Evolutionary conservation across 2,329 filamentous ascomycete genomes (phyloP).

Genomic region (Penicillium italicum): DNA sequence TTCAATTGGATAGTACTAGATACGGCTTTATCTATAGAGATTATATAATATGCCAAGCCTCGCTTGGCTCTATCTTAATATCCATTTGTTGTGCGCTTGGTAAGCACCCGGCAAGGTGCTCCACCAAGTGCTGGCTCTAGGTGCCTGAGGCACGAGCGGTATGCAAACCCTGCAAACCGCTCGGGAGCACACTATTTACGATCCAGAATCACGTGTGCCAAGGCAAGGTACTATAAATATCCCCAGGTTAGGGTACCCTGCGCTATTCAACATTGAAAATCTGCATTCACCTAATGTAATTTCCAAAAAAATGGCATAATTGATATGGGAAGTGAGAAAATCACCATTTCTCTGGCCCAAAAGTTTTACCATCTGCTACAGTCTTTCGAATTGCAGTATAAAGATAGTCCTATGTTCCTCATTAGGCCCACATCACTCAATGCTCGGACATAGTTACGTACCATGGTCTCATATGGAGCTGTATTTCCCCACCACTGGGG

Average conservation of each 20-base stretch:
- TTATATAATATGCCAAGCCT: too few relatives aligned
- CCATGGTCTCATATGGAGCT: conserved; percentile 26
- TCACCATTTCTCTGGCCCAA: conserved; percentile 14
- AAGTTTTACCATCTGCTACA: conserved; percentile 13
- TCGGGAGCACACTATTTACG: not conserved
- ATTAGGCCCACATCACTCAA: not conserved
- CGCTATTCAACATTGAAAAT: not conserved
- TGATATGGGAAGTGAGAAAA: too few relatives aligned
- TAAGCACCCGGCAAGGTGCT: too few relatives aligned
- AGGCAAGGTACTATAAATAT: not conserved
- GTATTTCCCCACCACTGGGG: conserved; percentile 59
- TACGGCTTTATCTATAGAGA: too few relatives aligned
- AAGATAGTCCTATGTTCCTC: conserved; percentile 5
- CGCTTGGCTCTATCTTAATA: too few relatives aligned
- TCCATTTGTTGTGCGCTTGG: too few relatives aligned
- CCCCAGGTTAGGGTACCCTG: not conserved
- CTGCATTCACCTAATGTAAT: too few relatives aligned
- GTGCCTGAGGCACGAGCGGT: too few relatives aligned
- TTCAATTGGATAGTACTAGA: too few relatives aligned
- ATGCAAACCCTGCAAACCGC: too few relatives aligned
- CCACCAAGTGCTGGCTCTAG: too few relatives aligned
- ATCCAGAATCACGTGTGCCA: not conserved
- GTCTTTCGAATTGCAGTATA: conserved; percentile 17
- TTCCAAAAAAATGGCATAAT: not conserved
- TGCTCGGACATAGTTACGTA: conserved; percentile 6